Base-by-base conservation (phyloP, 176 grass and related monocot species). In the Eremochloa ophiuroides region DNA sequence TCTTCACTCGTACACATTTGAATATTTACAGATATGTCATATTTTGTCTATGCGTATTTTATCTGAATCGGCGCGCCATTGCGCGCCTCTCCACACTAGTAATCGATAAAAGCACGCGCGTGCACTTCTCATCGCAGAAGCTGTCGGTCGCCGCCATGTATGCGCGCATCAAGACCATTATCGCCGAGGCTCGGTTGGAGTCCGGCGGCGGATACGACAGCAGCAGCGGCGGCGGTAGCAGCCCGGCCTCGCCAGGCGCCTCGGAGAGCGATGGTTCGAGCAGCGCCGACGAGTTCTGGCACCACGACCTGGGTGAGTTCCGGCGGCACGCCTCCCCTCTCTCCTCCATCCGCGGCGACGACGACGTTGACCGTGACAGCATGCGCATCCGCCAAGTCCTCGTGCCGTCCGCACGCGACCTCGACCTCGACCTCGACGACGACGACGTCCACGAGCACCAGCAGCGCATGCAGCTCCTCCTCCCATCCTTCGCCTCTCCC, bases 191-290 rank as follows among this genome's bases (percentile, higher is more conserved):
- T 42, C 41, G 12, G 64, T 44, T 76, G 34, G 72, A 14, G 43
- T 44, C 71, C 31, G 55, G 22, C 34, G 38, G 62, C 40, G 50
- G 56, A 47, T 22, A 34, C 29, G 46, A 75, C 17, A n/a, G 4
- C 53, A 76, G 25, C 26, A 80, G 78, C 85, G 76, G 85, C 40
- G 78, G 71, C 11, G 40, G 63, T 31, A 87, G 78, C 62, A 82
- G 71, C 63, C 62, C 85, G 7, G n/a, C 39, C 10, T 61, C 78
- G 29, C 75, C 69, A 6, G 59, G 40, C 25, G n/a, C 58, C 1
- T 74, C 84, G n/a, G 78, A 82, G 39, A 82, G 78, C 78, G 78
- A 82, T 51, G 78, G 30, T 3, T 87, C 78, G 30, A 50, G 51
- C 79, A 77, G 28, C 78, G 13, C 79, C 79, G 79, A 87, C 64